Evolutionary conservation across 1,284 basidiomycete species (phyloP), one percentile per base, ranked within the genome.

Genomic region (Moniliophthora roreri): DNA sequence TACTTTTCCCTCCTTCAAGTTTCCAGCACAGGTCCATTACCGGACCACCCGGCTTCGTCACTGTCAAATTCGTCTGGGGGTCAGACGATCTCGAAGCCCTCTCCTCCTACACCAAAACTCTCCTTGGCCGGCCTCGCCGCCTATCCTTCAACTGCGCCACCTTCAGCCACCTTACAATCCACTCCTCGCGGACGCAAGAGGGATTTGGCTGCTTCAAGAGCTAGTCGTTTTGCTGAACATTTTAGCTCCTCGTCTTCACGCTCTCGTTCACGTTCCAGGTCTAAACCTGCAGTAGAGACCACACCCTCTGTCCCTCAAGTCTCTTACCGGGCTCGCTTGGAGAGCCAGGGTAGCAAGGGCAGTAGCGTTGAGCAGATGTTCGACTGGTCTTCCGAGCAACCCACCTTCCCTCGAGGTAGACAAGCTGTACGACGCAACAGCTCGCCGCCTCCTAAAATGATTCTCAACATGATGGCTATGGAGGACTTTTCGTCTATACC

Each of bases 1-100:
- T 89, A 84, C 69, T 91, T 91, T 66, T 88, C 87, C 46, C 76
- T 89, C 54, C 75, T 90, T 38, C 78, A 82, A 63, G 72, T 82
- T 55, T 70, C 69, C 54, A 75, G 75, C 48, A 66, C 53, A 67
- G 69, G 21, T 77, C 80, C 8, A 75, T 70, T 23, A 60, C 60
- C 41, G 52, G 62, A 24, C 36, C 61, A 46, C 60, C 60, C 50
- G 60, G 52, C 63, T 53, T 53, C 52, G 24, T 56, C n/a, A n/a
- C n/a, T n/a, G n/a, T n/a, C 74, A 28, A 62, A 73, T 18, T 74
- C 76, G 11, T 77, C 80, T 37, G 80, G 81, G 39, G 75, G 70
- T 28, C 72, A 76, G 57, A 79, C 79, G 28, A 69, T 77, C 55
- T 66, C 75, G 52, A 76, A 78, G 49, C 72, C 75, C 10, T 82